Evolutionary conservation across 1,139 yeast species (phyloP).

Genomic region (Sugiyamaella novakii): DNA sequence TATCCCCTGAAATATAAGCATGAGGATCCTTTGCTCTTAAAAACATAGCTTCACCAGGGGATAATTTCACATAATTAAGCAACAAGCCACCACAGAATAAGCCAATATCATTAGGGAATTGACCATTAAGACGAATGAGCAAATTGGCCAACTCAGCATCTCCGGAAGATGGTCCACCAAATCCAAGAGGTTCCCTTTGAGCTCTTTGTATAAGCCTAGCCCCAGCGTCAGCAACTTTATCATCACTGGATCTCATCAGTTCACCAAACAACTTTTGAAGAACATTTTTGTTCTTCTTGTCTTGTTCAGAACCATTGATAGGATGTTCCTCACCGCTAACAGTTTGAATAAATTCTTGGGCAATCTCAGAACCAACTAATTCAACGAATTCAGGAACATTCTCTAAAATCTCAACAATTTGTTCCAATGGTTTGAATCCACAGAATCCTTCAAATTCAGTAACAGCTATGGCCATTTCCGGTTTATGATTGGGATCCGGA

Average conservation of each 20-base stretch:
- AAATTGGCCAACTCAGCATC: constrained; percentile 64
- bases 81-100: constrained; percentile 92
- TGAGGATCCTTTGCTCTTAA: constrained; percentile 97
- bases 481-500: constrained; percentile 98
- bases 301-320: constrained; percentile 48
- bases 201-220: constrained; percentile 65
- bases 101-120: constrained; percentile 93
- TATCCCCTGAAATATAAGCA: constrained; percentile 95
- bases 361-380: constrained; percentile 65
- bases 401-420: constrained; percentile 66
- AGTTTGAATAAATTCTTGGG: constrained; percentile 53
- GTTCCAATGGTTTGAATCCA: constrained; percentile 89
- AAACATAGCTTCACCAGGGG: constrained; percentile 96
- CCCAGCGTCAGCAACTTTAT: constrained; percentile 57
- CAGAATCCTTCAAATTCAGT: constrained; percentile 97
- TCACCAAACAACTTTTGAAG: constrained; percentile 75
- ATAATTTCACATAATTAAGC: constrained; percentile 80
- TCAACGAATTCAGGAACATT: constrained; percentile 74
- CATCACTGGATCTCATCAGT: constrained; percentile 77
- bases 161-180: constrained; percentile 38
- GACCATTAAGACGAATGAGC: constrained; percentile 73
- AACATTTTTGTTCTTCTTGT: constrained; percentile 55
- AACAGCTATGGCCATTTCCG: constrained; percentile 98
- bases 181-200: constrained; percentile 38
- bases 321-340: constrained; percentile 50